These are phyloP conservation scores for Ustilago trichophora DNA, from an alignment of 1,284 basidiomycete species.

Conservation along the genomic window DNA sequence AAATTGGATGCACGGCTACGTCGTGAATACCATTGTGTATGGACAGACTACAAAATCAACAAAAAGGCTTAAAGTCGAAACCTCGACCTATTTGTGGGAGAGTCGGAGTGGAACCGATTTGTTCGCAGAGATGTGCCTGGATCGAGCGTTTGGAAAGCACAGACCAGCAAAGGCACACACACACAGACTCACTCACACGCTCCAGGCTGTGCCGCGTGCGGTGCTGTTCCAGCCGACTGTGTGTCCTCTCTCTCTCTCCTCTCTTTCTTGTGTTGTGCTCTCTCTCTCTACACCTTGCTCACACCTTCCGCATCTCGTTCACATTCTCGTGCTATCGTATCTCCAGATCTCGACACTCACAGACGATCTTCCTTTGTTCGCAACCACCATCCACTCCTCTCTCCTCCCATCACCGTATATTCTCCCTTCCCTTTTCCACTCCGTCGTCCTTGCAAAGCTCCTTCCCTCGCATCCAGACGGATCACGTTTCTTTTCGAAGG, in stretches of 20 bases:
- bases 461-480: not conserved
- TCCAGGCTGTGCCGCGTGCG: constrained; percentile 22
- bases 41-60: not conserved
- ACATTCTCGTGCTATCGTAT: too few relatives aligned
- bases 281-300: too few relatives aligned
- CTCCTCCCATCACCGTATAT: not conserved
- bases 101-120: constrained; percentile 13
- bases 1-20: constrained; percentile 16
- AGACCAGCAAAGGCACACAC: constrained; percentile 13
- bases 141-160: constrained; percentile 16
- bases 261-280: not conserved
- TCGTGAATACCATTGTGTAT: constrained; percentile 1
- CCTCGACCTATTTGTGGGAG: too few relatives aligned
- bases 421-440: not conserved
- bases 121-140: constrained; percentile 1
- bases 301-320: too few relatives aligned
- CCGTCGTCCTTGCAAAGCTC: not conserved
- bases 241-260: not conserved
- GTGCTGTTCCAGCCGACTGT: constrained; percentile 2
- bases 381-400: not conserved
- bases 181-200: not conserved
- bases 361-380: constrained; percentile 1
- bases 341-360: not conserved
- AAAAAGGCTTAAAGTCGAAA: too few relatives aligned
- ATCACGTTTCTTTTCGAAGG: not conserved